Percentiles rank a stretch among this genome's conserved stretches.
phyloP scores from a whole-genome alignment of 345 rosid genomes.

The Eucalyptus globulus region DNA sequence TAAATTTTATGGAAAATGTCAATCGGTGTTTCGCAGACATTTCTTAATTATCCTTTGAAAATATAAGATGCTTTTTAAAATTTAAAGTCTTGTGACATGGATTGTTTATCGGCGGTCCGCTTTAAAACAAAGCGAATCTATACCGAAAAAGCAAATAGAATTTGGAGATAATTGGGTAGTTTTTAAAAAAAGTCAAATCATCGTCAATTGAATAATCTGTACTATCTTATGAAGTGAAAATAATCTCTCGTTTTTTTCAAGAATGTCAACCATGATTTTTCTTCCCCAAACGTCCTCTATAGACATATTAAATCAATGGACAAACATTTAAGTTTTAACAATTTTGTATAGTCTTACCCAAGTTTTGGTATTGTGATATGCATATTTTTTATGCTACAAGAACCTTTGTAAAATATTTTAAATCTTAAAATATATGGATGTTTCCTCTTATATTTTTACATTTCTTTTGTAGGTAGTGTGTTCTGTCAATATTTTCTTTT shows the following conservation, averaged over 20 bases:
- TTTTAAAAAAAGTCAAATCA: background rate
- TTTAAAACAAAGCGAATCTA: background rate
- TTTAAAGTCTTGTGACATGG: background rate
- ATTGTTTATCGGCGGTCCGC: background rate
- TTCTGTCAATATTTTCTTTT: fast-evolving
- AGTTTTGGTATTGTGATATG: fast-evolving
- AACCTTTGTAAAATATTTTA: background rate
- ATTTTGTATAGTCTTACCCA: background rate
- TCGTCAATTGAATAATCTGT: background rate
- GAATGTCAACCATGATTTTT: background rate
- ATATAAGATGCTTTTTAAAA: background rate
- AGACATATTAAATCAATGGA: background rate
- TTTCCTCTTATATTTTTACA: background rate
- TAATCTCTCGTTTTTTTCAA: background rate
- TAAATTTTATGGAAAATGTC: background rate
- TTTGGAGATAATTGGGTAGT: background rate
- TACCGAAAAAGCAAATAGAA: fast-evolving
- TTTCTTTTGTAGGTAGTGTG: background rate
- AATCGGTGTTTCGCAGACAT: background rate
- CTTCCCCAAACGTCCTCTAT: background rate
- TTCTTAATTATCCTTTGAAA: background rate
- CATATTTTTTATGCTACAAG: background rate
- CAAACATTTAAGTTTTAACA: background rate
- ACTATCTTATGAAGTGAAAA: background rate
- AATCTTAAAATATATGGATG: background rate